Evolutionary conservation across 306 rosid genomes (phyloP), one percentile per base, ranked within the genome.

Genomic region (Malus sieversii): DNA sequence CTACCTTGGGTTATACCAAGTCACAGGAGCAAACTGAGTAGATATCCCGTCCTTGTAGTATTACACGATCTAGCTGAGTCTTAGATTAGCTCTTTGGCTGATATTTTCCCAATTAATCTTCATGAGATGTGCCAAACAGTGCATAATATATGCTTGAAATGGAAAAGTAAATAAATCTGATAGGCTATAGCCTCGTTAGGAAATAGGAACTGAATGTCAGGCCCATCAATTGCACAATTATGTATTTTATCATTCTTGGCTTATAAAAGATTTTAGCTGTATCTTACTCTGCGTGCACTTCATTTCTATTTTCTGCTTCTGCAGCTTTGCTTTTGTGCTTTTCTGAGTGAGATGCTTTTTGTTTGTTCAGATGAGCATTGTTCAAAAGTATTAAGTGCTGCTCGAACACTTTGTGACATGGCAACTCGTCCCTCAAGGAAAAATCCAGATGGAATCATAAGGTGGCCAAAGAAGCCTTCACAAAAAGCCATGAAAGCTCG

Each of bases 381-480:
- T 79, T 92, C 97, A 48, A 81, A 59, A 73, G 67, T 89, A 75
- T 60, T 88, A 77, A 84, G 82, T 70, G 99, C 99, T 38, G 99
- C 98, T 48, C 84, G 80, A 81, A 88, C 87, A 59, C 88, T 96
- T 16, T 89, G 68, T 82, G 96, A 91, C 60, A 88, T 96, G 35
- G 89, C 92, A 77, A 83, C 85, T 64, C 58, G 4, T 4, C n/a
- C 88, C 60, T 76, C 5, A 7, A 85, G 77, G 85, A 87, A 59
- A 72, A 88, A 76, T 75, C 74, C 85, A 72, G 86, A 84, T 66
- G 91, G 91, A 81, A 82, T 78, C 66, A 62, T 89, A 60, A 87
- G 85, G 73, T 92, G 97, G 97, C 91, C 87, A 57, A 90, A 91
- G 80, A 96, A 90, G 81, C 77, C 96, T 74, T 87, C 91, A 30